Conservation (phyloP, 1,284 basidiomycete genomes). For the Athelia psychrophila region DNA sequence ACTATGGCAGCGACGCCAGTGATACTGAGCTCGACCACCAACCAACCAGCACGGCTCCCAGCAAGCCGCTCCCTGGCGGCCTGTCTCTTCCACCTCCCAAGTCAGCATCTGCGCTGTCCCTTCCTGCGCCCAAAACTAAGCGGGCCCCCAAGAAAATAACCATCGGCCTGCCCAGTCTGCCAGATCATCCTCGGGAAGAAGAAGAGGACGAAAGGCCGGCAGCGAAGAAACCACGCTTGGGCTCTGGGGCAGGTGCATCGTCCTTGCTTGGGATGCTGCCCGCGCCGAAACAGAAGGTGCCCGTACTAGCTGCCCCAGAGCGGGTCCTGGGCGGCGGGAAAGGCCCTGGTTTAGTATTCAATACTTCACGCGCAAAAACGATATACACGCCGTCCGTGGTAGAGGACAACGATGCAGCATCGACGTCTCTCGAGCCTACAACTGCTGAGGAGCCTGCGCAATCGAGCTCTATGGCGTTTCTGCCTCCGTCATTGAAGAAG, state of each 20-base stretch:
- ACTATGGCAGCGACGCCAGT: conserved; percentile 67
- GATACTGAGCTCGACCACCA: conserved; percentile 36
- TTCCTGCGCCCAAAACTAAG: conserved; percentile 33
- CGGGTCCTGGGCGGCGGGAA: conserved; percentile 64
- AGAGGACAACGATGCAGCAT: conserved; percentile 14
- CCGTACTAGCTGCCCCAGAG: conserved; percentile 39
- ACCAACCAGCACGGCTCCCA: conserved; percentile 8
- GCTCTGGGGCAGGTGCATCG: conserved; percentile 58
- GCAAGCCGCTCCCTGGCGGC: conserved; percentile 26
- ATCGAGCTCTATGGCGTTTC: conserved; percentile 34
- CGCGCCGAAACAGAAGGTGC: conserved; percentile 62
- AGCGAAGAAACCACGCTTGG: conserved; percentile 56
- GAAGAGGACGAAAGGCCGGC: conserved; percentile 47
- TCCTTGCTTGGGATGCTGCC: conserved; percentile 73
- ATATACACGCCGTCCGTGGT: conserved; percentile 9
- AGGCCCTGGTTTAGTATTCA: conserved; percentile 60
- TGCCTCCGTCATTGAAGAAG: conserved; percentile 56
- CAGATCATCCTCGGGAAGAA: conserved; percentile 32
- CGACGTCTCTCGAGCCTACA: conserved; percentile 7
- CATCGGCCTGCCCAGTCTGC: conserved; percentile 60
- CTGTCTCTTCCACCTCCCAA: conserved; percentile 34
- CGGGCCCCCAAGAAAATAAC: conserved; percentile 64
- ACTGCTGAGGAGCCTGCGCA: conserved; percentile 9
- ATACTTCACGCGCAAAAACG: conserved; percentile 21
- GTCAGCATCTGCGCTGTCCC: conserved; percentile 23